Percentiles rank a stretch among this genome's conserved stretches.
Evolutionary conservation across 768 basidiomycete species (phyloP).

Genomic region (Boletus barrowsii): DNA sequence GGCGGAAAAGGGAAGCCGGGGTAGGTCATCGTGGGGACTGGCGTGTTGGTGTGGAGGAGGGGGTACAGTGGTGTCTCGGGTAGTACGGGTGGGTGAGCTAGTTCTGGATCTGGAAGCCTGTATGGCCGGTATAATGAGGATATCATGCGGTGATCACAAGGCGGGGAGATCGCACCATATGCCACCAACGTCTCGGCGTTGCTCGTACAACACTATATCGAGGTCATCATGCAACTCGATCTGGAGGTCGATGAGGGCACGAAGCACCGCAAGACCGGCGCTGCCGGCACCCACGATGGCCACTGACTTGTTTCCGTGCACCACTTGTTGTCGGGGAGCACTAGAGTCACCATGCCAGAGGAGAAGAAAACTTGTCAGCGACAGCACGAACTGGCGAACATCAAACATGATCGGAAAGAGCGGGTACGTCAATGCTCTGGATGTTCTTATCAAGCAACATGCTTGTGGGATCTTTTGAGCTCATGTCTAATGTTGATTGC

Average conservation of each 20-base stretch:
- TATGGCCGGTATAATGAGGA: background rate
- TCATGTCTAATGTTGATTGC: background rate
- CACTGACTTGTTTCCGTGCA: constrained; percentile 39
- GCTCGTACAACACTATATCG: constrained; percentile 53
- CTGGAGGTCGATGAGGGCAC: constrained; percentile 48
- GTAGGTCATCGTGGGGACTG: constrained; percentile 56
- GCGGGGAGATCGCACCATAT: constrained; percentile 41
- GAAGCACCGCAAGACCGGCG: constrained; percentile 52
- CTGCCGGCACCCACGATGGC: constrained; percentile 59
- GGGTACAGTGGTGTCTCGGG: constrained; percentile 58
- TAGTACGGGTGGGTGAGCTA: constrained; percentile 40
- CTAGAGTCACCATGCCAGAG: constrained; percentile 3
- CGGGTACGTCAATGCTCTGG: background rate
- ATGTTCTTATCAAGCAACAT: background rate
- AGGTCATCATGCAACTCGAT: constrained; percentile 35
- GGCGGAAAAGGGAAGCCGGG: constrained; percentile 53
- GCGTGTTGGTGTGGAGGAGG: constrained; percentile 51
- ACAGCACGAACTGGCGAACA: constrained; percentile 5
- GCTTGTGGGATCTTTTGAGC: background rate
- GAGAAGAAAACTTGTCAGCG: constrained; percentile 7
- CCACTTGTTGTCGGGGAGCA: background rate
- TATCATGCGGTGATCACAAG: too few species aligned
- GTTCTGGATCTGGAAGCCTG: constrained; percentile 35
- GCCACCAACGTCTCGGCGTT: constrained; percentile 51
- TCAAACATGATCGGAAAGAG: constrained; percentile 9